Conservation (phyloP, 257 asterid species). For the Solanum dulcamara region DNA sequence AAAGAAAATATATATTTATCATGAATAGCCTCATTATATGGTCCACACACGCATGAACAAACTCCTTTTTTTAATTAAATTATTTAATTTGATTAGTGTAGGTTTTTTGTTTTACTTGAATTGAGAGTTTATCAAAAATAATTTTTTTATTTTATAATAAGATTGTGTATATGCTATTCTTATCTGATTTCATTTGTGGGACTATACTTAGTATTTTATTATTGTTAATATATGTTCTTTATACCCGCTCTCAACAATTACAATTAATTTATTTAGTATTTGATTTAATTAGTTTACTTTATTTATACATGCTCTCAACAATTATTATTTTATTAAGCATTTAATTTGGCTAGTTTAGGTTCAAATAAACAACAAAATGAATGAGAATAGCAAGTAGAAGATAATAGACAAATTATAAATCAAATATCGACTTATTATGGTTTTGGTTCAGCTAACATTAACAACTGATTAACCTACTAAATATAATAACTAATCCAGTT, state of each 20-base stretch:
- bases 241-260: background rate
- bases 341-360: background rate
- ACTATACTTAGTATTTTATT: background rate
- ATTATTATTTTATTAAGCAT: background rate
- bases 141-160: background rate
- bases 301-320: background rate
- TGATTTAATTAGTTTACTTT: background rate
- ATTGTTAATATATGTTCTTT: background rate
- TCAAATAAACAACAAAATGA: background rate
- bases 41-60: background rate
- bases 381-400: background rate
- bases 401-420: background rate
- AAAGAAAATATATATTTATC: background rate
- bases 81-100: background rate
- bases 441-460: background rate
- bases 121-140: background rate
- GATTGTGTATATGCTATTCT: background rate
- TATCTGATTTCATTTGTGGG: background rate
- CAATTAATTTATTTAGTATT: background rate
- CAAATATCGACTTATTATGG: background rate
- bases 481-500: background rate
- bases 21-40: background rate
- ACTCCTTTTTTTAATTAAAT: background rate
- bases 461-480: background rate
- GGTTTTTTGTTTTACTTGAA: background rate